A percentile compares a stretch with the other conserved stretches of the same genome.
These are phyloP conservation scores for Rhododendron vialii DNA, from an alignment of 148 eudicot species.

Conservation along the genomic window DNA sequence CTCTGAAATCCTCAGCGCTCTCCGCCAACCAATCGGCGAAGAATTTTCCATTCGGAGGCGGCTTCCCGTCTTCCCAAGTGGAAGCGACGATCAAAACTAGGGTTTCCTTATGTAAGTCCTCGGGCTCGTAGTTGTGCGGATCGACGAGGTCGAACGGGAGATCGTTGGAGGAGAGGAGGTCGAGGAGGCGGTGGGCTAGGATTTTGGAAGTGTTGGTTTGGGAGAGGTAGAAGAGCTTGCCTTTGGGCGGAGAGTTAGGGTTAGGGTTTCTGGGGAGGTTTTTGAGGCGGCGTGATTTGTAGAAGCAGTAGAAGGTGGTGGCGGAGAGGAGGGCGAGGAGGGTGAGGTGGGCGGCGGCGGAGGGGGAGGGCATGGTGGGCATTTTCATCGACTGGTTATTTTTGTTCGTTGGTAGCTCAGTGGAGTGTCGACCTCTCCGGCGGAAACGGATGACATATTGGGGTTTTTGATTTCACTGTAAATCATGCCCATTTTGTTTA, in stretches of 20 bases:
- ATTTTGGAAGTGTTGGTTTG: slow-evolving; percentile 74
- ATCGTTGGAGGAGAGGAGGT: slow-evolving; percentile 28
- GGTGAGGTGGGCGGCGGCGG: slow-evolving; percentile 48
- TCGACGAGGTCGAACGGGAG: slow-evolving; percentile 59
- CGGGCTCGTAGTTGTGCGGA: slow-evolving; percentile 74
- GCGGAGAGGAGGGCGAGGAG: slow-evolving; percentile 80
- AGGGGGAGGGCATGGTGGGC: slow-evolving; percentile 26
- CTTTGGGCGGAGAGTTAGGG: slow-evolving; percentile 24
- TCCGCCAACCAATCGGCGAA: slow-evolving; percentile 75
- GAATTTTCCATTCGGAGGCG: slow-evolving; percentile 59
- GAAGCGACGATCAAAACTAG: slow-evolving; percentile 63
- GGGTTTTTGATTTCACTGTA: too few relatives aligned
- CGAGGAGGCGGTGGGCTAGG: slow-evolving; percentile 74
- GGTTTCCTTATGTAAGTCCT: slow-evolving; percentile 61
- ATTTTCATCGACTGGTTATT: neutral
- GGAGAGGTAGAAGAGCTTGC: slow-evolving; percentile 64
- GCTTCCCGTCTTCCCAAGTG: slow-evolving; percentile 81
- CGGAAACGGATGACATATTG: neutral
- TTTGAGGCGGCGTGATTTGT: slow-evolving; percentile 66
- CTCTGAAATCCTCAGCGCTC: slow-evolving; percentile 84
- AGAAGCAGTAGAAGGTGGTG: slow-evolving; percentile 71
- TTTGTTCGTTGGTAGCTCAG: neutral
- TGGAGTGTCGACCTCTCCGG: neutral
- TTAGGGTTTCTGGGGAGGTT: slow-evolving; percentile 17
- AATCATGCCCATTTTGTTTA: too few relatives aligned